A percentile compares a stretch with the other conserved stretches of the same genome.
Conservation (phyloP, 2,329 filamentous ascomycete genomes). For the Phymatotrichopsis omnivora region DNA sequence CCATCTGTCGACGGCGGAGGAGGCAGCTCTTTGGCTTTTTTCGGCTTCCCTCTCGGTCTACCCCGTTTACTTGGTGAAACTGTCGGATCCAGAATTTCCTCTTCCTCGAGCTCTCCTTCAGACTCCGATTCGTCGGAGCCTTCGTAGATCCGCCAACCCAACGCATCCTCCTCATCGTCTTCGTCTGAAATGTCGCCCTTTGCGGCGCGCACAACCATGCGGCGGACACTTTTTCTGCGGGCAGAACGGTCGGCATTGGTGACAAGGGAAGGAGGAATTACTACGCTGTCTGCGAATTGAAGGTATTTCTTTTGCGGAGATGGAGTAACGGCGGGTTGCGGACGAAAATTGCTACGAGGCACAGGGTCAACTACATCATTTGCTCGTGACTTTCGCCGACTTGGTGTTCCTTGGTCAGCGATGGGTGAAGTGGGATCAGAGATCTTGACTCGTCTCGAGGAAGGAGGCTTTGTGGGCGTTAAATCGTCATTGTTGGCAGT, state of each 20-base stretch:
- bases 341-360: no score
- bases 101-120: slow-evolving; percentile 32
- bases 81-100: slow-evolving; percentile 32
- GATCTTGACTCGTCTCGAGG: no score
- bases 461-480: no score
- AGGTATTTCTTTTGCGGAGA: neutral
- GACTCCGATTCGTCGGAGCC: slow-evolving; percentile 30
- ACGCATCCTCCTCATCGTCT: slow-evolving; percentile 50
- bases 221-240: slow-evolving; percentile 69
- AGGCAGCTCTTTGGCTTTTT: slow-evolving; percentile 44
- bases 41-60: slow-evolving; percentile 42
- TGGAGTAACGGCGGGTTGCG: no score
- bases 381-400: no score
- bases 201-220: slow-evolving; percentile 61
- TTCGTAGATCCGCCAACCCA: slow-evolving; percentile 37
- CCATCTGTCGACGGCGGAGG: slow-evolving; percentile 72
- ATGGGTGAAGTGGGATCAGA: no score
- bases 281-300: slow-evolving; percentile 15
- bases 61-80: slow-evolving; percentile 44
- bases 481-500: no score
- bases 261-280: slow-evolving; percentile 21
- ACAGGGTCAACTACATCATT: no score
- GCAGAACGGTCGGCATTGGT: slow-evolving; percentile 65
- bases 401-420: no score
- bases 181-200: slow-evolving; percentile 57